Evolutionary conservation across 2,329 filamentous ascomycete species (phyloP), one percentile per base, ranked within the genome.

Genomic region (Fonsecaea pedrosoi): DNA sequence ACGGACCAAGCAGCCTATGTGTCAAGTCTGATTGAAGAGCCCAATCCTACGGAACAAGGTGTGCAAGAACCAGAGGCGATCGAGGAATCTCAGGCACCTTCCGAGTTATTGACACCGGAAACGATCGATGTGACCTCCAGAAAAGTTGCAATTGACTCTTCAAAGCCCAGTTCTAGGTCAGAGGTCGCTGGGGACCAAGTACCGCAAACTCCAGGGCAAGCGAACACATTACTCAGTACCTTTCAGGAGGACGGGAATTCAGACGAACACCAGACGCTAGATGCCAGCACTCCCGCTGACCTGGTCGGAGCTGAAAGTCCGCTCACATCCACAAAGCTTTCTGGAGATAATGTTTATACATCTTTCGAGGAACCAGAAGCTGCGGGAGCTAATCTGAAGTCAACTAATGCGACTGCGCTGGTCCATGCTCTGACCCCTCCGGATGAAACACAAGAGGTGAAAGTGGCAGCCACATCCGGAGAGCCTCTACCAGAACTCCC

Each of bases 31-130:
- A n/a, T n/a, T 7, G 34, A 18, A 40, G 42, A 35, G 8, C 54
- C 55, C n/a, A 48, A 35, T 5, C 48, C 55, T n/a, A 35, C 60
- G 18, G 50, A 55, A 18, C 35, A 62, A 13, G n/a, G 25, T 15
- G 50, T 62, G 21, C n/a, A 45, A 30, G 50, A 62, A 35, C 21
- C 48, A 30, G 58, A n/a, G 10, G 18, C 35, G 13, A 18, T 53
- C 34, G 45, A 54, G 3, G 9, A 15, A 18, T 9, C 34, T 53
- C 13, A 10, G 8, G 9, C 58, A 25, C n/a, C 34, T 30, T 32
- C 30, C 4, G 30, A 9, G n/a, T 21, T 18, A 18, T 42, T 32
- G 15, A 9, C 5, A 35, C 8, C 18, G 2, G 7, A 21, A 35
- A 15, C 58, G 32, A 3, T 38, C 18, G 45, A 38, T n/a, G 32